Evolutionary conservation across 345 rosid genomes (phyloP), one percentile per base, ranked within the genome.

Genomic region (Rhodamnia argentea): DNA sequence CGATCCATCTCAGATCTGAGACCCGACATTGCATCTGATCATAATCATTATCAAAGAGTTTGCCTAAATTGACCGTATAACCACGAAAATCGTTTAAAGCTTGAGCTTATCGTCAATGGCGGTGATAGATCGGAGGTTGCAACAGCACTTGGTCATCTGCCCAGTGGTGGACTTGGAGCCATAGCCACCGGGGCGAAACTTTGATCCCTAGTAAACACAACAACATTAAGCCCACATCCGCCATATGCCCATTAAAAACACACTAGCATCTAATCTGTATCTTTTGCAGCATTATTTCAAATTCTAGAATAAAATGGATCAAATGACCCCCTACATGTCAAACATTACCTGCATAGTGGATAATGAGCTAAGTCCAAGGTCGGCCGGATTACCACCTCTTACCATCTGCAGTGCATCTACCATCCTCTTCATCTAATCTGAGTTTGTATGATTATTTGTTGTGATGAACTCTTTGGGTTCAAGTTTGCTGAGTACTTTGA

Each of bases 111-210:
- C 98, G 56, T 99, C 96, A 90, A 96, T 93, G 87, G 96, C 86
- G 83, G 96, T 98, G 40, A 98, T 97, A 84, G 91, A 40, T 85
- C 90, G 92, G 78, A 92, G 90, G 50, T 93, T 93, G 90, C 93
- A 93, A 55, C 70, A 40, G 87, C 89, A 82, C 29, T 91, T 89
- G 2, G 96, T 96, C 24, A 94, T 98, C 55, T 92, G 89, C n/a
- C 92, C 98, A 84, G 98, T 98, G 83, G 96, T 94, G 87, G 99
- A 92, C 87, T 94, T 97, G 85, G 99, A 96, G 84, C 99, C 95
- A 84, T 88, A 96, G 47, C 99, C 95, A 75, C 94, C 92, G 44
- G 93, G 90, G 89, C 16, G 11, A 29, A 29, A 29, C 75, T 62
- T 62, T 62, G 75, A 29, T 62, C 23, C 42, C 75, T 10, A 62